phyloP scores from a whole-genome alignment of 768 basidiomycete species.

The Boletus rubropictus region DNA sequence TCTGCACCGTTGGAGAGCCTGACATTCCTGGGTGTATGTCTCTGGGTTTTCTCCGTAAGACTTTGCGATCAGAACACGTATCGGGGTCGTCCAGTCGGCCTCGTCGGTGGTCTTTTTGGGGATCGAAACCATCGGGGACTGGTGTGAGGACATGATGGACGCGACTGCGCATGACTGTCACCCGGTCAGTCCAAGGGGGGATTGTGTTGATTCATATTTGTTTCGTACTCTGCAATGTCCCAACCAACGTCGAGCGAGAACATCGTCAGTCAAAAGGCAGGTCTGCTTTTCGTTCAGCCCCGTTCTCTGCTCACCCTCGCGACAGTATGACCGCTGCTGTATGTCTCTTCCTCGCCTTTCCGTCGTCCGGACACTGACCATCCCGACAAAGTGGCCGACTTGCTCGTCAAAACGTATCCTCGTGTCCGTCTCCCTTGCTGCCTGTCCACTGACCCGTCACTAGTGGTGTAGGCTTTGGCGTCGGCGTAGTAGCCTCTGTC shows the following conservation, averaged over 20 bases:
- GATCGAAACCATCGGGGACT: conserved; percentile 86
- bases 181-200: not conserved
- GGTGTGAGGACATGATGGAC: conserved; percentile 60
- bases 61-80: conserved; percentile 78
- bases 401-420: conserved; percentile 80
- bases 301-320: not conserved
- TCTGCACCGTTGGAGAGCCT: conserved; percentile 79
- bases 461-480: conserved; percentile 85
- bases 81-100: conserved; percentile 91
- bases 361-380: conserved; percentile 15
- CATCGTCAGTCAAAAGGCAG: conserved; percentile 82
- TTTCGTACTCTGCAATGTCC: conserved; percentile 34
- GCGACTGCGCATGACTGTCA: not conserved
- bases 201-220: conserved; percentile 21
- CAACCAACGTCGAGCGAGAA: conserved; percentile 84
- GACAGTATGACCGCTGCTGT: conserved; percentile 82
- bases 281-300: not conserved
- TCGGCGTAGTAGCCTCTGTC: conserved; percentile 83
- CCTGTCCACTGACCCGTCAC: conserved; percentile 6
- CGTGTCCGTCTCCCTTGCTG: not conserved
- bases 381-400: conserved; percentile 55
- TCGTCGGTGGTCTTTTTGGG: conserved; percentile 94
- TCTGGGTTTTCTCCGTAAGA: conserved; percentile 94
- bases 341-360: conserved; percentile 40
- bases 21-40: conserved; percentile 78